Evolutionary conservation across 73 alveolate species (phyloP), one percentile per base, ranked within the genome.

Genomic region (Paramecium tetraurelia): DNA sequence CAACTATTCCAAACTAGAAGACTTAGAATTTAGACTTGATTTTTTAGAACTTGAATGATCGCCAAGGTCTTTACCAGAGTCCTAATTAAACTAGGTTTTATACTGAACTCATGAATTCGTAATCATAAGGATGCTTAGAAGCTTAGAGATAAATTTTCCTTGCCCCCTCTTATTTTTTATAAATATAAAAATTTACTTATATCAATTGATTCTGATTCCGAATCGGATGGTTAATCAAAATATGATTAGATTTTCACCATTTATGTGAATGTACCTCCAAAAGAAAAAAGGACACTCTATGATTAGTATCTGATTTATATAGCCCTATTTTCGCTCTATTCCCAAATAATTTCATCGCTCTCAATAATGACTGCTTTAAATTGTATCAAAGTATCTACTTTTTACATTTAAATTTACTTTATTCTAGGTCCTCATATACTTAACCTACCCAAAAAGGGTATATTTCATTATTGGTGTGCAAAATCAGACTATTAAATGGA

Each of bases 401-500:
- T 31, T 31, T 33, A 18, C 5, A 68, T 22, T 31, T 1, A 68
- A 31, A 24, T 14, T 3, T 68, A 68, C 84, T 31, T 31, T 27
- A 33, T 68, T 68, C 50, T 11, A 68, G 20, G 48, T 68, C 50
- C 46, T 31, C 46, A 31, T 68, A 27, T 4, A 68, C 5, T 31
- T 68, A 68, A 12, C 84, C 84, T 68, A 68, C 48, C 84, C 84
- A 68, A 68, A 68, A 33, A 14, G 84, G 84, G 11, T 68, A 68
- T 31, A 68, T 68, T 24, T 68, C 84, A 68, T 11, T 27, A 24
- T 68, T 68, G 4, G 84, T 68, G 5, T 68, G 40, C 9, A 68
- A 33, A 68, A 11, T 31, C n/a, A 68, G 9, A 31, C 84, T 33
- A 31, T 68, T 68, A 68, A 31, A 31, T 31, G 84, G 84, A 68